Percentiles rank a stretch among this genome's conserved stretches.
Evolutionary conservation across 352 stramenopile species (phyloP).

Genomic region (Phytophthora hybrid): DNA sequence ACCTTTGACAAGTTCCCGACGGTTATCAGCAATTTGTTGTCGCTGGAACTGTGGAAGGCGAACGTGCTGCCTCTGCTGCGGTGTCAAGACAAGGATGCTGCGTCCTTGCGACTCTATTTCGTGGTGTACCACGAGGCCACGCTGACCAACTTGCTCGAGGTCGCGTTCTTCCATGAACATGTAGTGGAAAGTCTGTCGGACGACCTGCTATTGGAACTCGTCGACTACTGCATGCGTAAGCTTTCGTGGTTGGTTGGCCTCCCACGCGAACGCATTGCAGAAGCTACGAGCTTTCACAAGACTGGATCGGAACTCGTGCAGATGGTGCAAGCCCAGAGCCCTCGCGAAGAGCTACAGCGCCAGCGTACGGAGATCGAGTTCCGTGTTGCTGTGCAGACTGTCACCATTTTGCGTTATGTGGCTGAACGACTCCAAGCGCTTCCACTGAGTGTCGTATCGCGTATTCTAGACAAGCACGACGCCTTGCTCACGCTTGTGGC

Average conservation of each 20-base stretch:
- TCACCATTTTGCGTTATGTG: constrained; percentile 92
- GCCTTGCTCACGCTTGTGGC: constrained; percentile 92
- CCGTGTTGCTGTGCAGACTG: constrained; percentile 82
- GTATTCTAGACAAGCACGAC: constrained; percentile 97
- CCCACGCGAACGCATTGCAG: constrained; percentile 62
- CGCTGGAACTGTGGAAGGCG: constrained; percentile 92
- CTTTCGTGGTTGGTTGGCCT: constrained; percentile 84
- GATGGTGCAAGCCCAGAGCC: constrained; percentile 68
- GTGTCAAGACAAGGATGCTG: constrained; percentile 56
- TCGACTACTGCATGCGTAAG: constrained; percentile 95
- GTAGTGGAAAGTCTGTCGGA: constrained; percentile 89
- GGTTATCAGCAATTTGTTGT: constrained; percentile 90
- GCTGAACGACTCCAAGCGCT: constrained; percentile 91
- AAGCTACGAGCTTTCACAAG: constrained; percentile 78
- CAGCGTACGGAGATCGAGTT: constrained; percentile 91
- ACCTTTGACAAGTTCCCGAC: constrained; percentile 93
- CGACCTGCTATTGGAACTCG: constrained; percentile 91
- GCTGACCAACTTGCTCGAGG: constrained; percentile 89
- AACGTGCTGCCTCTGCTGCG: constrained; percentile 72
- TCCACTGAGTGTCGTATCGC: constrained; percentile 87
- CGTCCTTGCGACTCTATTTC: constrained; percentile 93
- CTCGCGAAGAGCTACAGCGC: constrained; percentile 64
- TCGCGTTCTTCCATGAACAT: constrained; percentile 92
- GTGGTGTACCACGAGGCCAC: constrained; percentile 93
- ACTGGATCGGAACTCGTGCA: constrained; percentile 69